Percentiles rank a stretch among this genome's conserved stretches.
Evolutionary conservation across 1,284 basidiomycete genomes (phyloP).

Genomic region (Ceratobasidium sp.): DNA sequence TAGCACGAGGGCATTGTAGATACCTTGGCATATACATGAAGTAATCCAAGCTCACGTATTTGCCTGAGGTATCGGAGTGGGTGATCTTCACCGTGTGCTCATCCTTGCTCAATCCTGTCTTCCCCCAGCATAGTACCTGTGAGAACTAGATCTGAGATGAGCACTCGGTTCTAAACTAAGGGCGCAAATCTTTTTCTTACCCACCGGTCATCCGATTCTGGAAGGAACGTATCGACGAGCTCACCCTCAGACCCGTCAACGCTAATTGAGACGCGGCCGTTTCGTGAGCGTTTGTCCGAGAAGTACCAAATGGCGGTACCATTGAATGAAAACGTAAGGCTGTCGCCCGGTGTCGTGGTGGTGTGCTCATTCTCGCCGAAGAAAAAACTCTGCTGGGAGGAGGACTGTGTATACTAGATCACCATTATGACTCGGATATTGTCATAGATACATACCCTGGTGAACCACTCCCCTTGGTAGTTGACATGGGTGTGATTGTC

Average conservation of each 20-base stretch:
- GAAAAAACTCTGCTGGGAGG: not conserved
- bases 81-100: too few species aligned
- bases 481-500: not conserved
- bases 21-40: not conserved
- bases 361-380: not conserved
- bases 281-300: not conserved
- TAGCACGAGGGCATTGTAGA: not conserved
- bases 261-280: slow-evolving; percentile 1
- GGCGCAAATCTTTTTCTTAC: too few species aligned
- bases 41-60: slow-evolving; percentile 10
- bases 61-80: too few species aligned
- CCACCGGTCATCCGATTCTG: too few species aligned
- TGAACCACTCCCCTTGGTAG: not conserved
- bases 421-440: not conserved
- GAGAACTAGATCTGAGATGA: too few species aligned
- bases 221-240: not conserved
- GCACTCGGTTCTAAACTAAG: too few species aligned
- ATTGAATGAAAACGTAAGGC: slow-evolving; percentile 14
- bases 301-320: slow-evolving; percentile 30
- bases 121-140: too few species aligned
- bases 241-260: slow-evolving; percentile 10
- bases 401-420: too few species aligned
- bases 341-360: slow-evolving; percentile 10
- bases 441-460: not conserved
- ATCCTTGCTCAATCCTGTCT: too few species aligned